Conservation (phyloP, 129 eudicot genomes). For the Lactuca saligna region DNA sequence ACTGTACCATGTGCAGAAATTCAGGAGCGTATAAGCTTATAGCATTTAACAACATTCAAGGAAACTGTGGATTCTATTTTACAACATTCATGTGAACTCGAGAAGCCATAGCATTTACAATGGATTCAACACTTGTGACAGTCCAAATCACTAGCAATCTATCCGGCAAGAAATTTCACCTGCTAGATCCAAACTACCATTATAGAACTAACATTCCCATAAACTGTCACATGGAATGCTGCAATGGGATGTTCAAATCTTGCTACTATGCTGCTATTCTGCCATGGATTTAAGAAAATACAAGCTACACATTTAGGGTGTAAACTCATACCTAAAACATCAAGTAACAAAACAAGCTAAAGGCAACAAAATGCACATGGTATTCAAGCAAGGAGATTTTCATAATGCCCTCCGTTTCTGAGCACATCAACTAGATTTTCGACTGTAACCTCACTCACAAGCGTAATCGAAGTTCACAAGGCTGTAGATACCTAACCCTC, state of each 20-base stretch:
- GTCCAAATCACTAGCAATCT: constrained; percentile 10
- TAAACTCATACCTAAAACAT: constrained; percentile 2
- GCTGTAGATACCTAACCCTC: constrained; percentile 20
- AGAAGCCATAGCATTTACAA: background rate
- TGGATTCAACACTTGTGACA: constrained; percentile 2
- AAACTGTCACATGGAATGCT: background rate
- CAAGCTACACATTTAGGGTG: background rate
- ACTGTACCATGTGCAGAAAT: background rate
- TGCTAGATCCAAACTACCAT: constrained; percentile 4
- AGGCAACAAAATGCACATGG: background rate
- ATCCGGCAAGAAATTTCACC: background rate
- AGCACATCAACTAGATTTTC: constrained; percentile 7
- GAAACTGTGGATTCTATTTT: constrained; percentile 1
- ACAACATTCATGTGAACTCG: background rate
- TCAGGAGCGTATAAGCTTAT: background rate
- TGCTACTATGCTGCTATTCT: constrained; percentile 14
- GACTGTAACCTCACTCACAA: background rate
- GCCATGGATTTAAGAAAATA: background rate
- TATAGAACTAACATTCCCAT: background rate
- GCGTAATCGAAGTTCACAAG: background rate
- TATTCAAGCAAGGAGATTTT: background rate
- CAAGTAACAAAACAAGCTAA: constrained; percentile 8
- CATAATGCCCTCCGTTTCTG: background rate
- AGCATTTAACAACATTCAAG: background rate
- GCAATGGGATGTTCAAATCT: background rate